Base-by-base conservation (phyloP, 1,284 basidiomycete species). In the Ustilago nuda region DNA sequence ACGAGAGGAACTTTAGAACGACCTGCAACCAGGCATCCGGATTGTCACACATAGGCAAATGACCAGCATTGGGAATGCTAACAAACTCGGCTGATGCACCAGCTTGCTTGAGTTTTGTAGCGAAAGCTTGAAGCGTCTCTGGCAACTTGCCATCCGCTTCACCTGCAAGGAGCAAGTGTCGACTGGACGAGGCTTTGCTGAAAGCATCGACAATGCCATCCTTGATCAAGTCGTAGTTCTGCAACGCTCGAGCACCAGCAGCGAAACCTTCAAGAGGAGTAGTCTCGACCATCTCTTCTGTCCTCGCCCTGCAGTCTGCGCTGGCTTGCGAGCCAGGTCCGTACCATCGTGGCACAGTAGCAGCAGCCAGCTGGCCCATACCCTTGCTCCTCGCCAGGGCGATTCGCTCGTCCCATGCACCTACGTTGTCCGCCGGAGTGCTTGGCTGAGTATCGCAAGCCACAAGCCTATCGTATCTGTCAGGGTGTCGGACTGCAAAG, bases 351-450 rank as follows among this genome's bases (percentile, higher is more conserved):
- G 86, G 84, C 23, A 87, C 82, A 3, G 87, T 88, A 4, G 65
- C 86, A 23, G 86, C 81, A 0, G 87, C 86, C 8, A 88, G 80
- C 5, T 80, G 72, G 1, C 41, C 66, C 86, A 87, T 87, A 12
- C 80, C 79, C 50, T 75, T 61, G 55, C 55, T 50, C 17, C 63
- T 58, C 0, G 86, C 87, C 37, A 87, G 66, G 6, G 77, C 82
- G 59, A 87, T 87, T 17, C 87, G 83, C 27, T 87, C 87, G 68
- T 87, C 85, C 87, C 87, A 88, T 0, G 87, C 87, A 17, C 76
- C 80, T 15, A 71, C 73, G 76, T 87, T 87, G 41, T 86, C 87
- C 15, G 81, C 84, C 11, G 87, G 87, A 70, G 68, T 83, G 82
- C 63, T 67, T 15, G 87, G 83, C 66, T 88, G 87, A 2, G 87